Conservation (phyloP, 2,329 filamentous ascomycete species). For the Madurella mycetomatis region DNA sequence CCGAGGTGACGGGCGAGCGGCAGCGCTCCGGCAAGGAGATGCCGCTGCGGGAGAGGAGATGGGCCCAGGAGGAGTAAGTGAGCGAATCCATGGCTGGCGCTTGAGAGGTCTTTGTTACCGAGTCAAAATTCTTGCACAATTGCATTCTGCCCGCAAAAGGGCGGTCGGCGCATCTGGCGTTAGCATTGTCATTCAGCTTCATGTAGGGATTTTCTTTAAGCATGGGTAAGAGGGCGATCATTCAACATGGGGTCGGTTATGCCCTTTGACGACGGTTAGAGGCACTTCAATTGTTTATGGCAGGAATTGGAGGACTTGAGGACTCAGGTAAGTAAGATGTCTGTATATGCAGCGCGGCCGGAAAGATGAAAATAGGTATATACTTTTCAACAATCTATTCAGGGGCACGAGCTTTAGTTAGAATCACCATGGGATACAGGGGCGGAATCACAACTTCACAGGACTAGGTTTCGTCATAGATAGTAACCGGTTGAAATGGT, state of each 20-base stretch:
- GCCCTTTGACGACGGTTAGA: not conserved
- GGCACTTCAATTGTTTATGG: too few species aligned
- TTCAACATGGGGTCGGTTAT: constrained; percentile 26
- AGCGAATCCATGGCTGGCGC: not conserved
- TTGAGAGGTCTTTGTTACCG: not conserved
- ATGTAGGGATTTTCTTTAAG: not conserved
- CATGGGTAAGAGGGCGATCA: constrained; percentile 21
- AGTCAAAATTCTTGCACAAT: not conserved
- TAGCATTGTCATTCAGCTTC: not conserved
- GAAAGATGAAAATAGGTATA: constrained; percentile 4
- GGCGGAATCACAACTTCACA: too few species aligned
- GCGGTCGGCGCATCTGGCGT: not conserved
- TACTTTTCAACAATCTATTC: constrained; percentile 16
- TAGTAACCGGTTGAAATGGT: not conserved
- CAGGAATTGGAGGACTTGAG: constrained; percentile 14
- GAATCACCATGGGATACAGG: too few species aligned
- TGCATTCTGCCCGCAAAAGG: not conserved
- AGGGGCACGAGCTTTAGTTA: too few species aligned
- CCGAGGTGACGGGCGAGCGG: constrained; percentile 63
- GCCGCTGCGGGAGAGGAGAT: constrained; percentile 73
- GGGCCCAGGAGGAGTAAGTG: constrained; percentile 54
- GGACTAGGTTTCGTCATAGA: too few species aligned
- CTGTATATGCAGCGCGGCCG: too few species aligned
- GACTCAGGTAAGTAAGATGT: not conserved
- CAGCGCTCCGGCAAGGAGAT: constrained; percentile 49